Evolutionary conservation across 1,284 basidiomycete genomes (phyloP).

Genomic region (Termitomyces sp.): DNA sequence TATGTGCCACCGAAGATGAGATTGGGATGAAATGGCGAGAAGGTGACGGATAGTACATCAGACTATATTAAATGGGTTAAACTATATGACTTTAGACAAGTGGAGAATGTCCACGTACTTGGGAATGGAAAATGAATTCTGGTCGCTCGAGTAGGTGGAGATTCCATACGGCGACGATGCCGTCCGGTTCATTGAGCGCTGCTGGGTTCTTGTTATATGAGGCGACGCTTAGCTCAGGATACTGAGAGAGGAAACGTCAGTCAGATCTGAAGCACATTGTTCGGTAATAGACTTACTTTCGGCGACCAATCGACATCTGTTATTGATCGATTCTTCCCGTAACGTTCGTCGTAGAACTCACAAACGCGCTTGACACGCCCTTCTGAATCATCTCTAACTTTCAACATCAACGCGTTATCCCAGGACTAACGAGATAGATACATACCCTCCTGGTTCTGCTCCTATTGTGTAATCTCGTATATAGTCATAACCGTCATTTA

Average conservation of each 20-base stretch:
- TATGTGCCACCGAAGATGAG: slow-evolving; percentile 97
- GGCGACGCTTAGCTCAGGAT: slow-evolving; percentile 90
- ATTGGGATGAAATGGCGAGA: slow-evolving; percentile 97
- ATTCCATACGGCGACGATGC: slow-evolving; percentile 97
- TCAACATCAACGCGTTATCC: neutral
- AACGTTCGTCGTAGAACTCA: slow-evolving; percentile 84
- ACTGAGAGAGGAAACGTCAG: slow-evolving; percentile 44
- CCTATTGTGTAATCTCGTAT: slow-evolving; percentile 92
- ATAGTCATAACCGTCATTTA: slow-evolving; percentile 96
- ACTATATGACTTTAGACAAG: neutral
- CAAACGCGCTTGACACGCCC: slow-evolving; percentile 86
- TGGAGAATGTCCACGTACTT: slow-evolving; percentile 46
- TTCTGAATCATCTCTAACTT: slow-evolving; percentile 78
- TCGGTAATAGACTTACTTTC: slow-evolving; percentile 51
- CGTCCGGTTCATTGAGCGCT: slow-evolving; percentile 90
- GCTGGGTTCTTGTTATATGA: slow-evolving; percentile 96
- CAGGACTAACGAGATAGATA: slow-evolving; percentile 12
- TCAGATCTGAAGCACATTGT: neutral
- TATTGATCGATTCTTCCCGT: slow-evolving; percentile 87
- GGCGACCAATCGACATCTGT: slow-evolving; percentile 98
- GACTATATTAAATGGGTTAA: slow-evolving; percentile 50
- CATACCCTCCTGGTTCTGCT: slow-evolving; percentile 69
- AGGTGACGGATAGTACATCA: slow-evolving; percentile 92
- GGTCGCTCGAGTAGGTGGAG: slow-evolving; percentile 90
- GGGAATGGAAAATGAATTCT: slow-evolving; percentile 97